Base-by-base conservation (phyloP, 108 stramenopile genomes). In the Cyclotella sp. region DNA sequence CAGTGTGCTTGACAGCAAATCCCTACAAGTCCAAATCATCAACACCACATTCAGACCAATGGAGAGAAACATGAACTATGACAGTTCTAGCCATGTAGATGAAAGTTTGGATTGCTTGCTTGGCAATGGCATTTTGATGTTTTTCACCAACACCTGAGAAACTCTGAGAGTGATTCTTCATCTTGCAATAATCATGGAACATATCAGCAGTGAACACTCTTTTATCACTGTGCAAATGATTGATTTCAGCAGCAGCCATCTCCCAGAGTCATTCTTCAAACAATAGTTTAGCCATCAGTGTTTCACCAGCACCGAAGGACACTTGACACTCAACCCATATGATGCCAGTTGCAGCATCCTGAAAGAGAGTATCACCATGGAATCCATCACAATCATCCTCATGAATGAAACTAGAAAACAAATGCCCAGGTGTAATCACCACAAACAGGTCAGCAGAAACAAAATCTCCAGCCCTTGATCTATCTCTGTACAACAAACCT, bases 1-100 rank as follows among this genome's bases (percentile, higher is more conserved):
- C 76, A 39, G 85, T 75, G 42, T 88, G 79, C 21, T 80, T 58
- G 9, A 88, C 40, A 21, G 87, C 84, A 81, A 67, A 73, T 41
- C 85, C 82, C 88, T 83, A 88, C 0, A 81, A 72, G 11, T 43
- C 49, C 3, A 65, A 27, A 13, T 63, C 30, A 40, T 73, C 76
- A 24, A 29, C 34, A 0, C 57, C 65, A 0, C 49, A 0, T 0
- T 65, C 51, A 13, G 83, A 67, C 87, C 85, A 85, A 41, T 76
- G 81, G 5, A 88, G 30, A 0, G 3, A 19, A 51, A 43, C 63
- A 62, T 87, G 87, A 16, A 85, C 15, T 60, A 88, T 45, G 63
- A 85, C 76, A 13, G 81, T 41, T 22, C 78, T 52, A 16, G 85
- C 87, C 63, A 27, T 39, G 39, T 41, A 63, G 4, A 7, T 42